Evolutionary conservation across 352 stramenopile genomes (phyloP), one percentile per base, ranked within the genome.

Genomic region (Phytophthora pseudosyringae): DNA sequence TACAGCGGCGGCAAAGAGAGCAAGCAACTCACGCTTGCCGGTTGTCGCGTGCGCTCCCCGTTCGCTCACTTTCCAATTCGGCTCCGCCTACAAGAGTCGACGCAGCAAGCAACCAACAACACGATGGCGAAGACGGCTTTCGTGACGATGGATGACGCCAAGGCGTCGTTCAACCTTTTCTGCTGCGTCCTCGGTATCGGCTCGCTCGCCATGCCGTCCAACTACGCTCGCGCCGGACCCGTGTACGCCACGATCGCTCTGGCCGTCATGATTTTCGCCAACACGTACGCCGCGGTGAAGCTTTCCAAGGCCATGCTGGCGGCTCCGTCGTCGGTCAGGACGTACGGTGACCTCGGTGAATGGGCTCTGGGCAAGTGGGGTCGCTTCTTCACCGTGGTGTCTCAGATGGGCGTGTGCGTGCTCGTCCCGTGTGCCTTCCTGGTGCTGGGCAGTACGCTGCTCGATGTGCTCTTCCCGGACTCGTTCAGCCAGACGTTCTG

Each of bases 191-290:
- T 67, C 5, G 49, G 59, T 26, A 67, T 67, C 16, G 59, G 59
- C 15, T 67, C 59, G 7, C 59, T 67, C 13, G 59, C 29, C n/a
- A 67, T 67, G 59, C 40, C 59, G 16, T 67, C 59, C 40, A 67
- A 67, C 40, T 67, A 36, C 13, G 59, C 59, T 10, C 59, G 59
- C 4, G 49, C 59, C 10, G 49, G 59, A 25, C 59, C 40, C 25
- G 8, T 67, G 1, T 67, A 67, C 49, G 59, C 59, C 12, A 61
- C 59, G 4, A 41, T 61, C 15, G 49, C 59, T 5, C 49, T 67
- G 3, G 59, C 49, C 4, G 29, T 67, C 41, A 61, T 67, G 59
- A 55, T 67, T 5, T 67, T 67, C 32, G 49, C 59, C 31, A 67
- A 67, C 26, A 61, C 50, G 8, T 67, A 67, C 40, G 49, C 59